Base-by-base conservation (phyloP, 345 rosid species). In the Arabidopsis suecica region DNA sequence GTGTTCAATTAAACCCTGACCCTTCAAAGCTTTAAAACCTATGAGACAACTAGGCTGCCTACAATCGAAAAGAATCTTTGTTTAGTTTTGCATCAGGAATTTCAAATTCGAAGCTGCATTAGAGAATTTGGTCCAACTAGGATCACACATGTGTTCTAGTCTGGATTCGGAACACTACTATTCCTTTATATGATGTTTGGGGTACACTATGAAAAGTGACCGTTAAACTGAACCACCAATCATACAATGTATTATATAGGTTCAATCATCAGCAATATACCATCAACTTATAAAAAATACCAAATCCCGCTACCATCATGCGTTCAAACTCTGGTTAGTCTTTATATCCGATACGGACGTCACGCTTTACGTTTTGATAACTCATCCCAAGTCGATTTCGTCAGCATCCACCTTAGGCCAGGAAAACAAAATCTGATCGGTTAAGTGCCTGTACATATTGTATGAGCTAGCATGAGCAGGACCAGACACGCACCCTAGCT, bases 251-350 rank as follows among this genome's bases (percentile, higher is more conserved):
- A 59, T 34, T 58, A 36, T 58, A 36, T 4, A 11, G 10, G 1
- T 41, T 41, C 25, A 44, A 28, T 42, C 20, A 9, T 63, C 5
- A 16, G 2, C 13, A 10, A 54, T 59, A 57, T 76, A 88, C 91
- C 96, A 88, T 92, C 90, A 93, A 92, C 44, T 69, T 92, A 93
- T 55, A 82, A 79, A 65, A 92, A 41, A 87, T 73, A 49, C 93
- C 92, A 79, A 88, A 90, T 61, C 89, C 86, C 14, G 6, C n/a
- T 41, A n/a, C 51, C 80, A 5, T 92, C 89, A 67, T 81, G 59
- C 12, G 67, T 78, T 85, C 86, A 78, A 88, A 92, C 49, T 86
- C 89, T 36, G 61, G 37, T 62, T 88, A 88, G 64, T 88, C 87
- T 51, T 70, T 72, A 81, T 89, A 87, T 49, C 40, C 82, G 69